A percentile compares a stretch with the other conserved stretches of the same genome.
These are phyloP conservation scores for Colletotrichum caudatum DNA, from an alignment of 2,329 filamentous ascomycete species.

Conservation along the genomic window DNA sequence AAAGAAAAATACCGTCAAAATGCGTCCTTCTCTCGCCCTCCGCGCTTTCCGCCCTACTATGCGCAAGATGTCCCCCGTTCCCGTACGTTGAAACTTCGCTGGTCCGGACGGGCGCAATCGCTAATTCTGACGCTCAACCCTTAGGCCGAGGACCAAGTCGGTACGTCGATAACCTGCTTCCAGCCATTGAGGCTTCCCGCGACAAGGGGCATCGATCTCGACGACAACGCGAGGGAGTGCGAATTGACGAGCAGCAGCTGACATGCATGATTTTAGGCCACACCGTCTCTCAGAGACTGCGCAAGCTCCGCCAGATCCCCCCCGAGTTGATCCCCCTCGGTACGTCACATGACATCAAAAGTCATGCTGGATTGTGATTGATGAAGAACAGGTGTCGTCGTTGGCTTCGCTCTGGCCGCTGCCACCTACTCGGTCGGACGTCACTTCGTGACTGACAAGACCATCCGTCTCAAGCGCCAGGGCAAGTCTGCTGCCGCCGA, in stretches of 20 bases:
- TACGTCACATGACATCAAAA: slow-evolving; percentile 61
- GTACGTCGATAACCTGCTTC: slow-evolving; percentile 61
- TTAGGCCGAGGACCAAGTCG: slow-evolving; percentile 75
- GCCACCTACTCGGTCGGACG: slow-evolving; percentile 84
- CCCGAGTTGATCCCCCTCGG: slow-evolving; percentile 95
- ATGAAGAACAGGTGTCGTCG: slow-evolving; percentile 76
- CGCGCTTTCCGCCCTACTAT: slow-evolving; percentile 75
- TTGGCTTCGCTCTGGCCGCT: slow-evolving; percentile 84
- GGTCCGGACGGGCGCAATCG: slow-evolving; percentile 34
- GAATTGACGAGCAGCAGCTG: slow-evolving; percentile 29
- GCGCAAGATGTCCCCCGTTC: slow-evolving; percentile 77
- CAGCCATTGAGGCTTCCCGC: slow-evolving; percentile 36
- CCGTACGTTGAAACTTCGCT: slow-evolving; percentile 67
- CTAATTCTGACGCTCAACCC: slow-evolving; percentile 51
- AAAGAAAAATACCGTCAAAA: slow-evolving; percentile 56
- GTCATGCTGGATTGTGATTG: slow-evolving; percentile 5
- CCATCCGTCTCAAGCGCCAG: slow-evolving; percentile 86
- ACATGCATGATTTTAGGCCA: slow-evolving; percentile 73
- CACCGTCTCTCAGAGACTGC: slow-evolving; percentile 95
- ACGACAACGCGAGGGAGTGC: slow-evolving; percentile 21
- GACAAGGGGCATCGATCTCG: slow-evolving; percentile 21
- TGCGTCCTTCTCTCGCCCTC: slow-evolving; percentile 75
- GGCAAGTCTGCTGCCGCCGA: slow-evolving; percentile 55
- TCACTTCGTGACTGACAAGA: slow-evolving; percentile 92
- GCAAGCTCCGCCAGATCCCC: slow-evolving; percentile 89